Conservation (phyloP, 2,329 filamentous ascomycete species). For the Thelonectria rubi region DNA sequence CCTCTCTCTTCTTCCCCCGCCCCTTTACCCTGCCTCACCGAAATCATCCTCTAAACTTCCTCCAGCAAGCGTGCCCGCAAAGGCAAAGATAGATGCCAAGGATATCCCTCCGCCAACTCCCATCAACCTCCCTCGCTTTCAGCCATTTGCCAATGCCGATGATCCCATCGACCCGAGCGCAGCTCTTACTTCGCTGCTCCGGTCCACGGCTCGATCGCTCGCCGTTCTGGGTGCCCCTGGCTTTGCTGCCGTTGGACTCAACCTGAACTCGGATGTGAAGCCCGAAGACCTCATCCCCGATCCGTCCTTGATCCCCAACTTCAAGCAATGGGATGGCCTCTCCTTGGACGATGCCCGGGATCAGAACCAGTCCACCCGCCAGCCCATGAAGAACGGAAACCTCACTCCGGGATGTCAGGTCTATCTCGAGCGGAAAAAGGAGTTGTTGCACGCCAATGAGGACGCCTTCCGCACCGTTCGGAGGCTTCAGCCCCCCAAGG, state of each 20-base stretch:
- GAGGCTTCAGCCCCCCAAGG: conserved; percentile 63
- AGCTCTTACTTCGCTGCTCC: conserved; percentile 61
- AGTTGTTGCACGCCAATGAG: conserved; percentile 65
- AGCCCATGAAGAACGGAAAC: conserved; percentile 61
- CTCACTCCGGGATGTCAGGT: conserved; percentile 65
- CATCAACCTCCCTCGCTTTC: conserved; percentile 59
- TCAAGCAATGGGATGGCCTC: conserved; percentile 60
- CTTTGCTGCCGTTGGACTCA: conserved; percentile 66
- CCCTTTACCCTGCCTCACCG: conserved; percentile 24
- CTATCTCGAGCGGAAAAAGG: conserved; percentile 66
- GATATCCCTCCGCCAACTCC: conserved; percentile 67
- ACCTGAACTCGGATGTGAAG: conserved; percentile 61
- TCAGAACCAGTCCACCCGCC: conserved; percentile 58
- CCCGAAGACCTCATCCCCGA: conserved; percentile 63
- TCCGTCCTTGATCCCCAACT: conserved; percentile 61
- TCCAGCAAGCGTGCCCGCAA: conserved; percentile 43
- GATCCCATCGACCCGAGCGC: conserved; percentile 41
- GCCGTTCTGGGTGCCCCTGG: conserved; percentile 52
- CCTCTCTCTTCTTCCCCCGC: conserved; percentile 22
- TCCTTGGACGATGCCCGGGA: conserved; percentile 59
- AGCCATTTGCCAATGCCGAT: conserved; percentile 49
- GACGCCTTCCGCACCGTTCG: conserved; percentile 69
- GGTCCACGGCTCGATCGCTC: conserved; percentile 61
- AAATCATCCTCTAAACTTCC: conserved; percentile 32
- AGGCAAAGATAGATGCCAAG: conserved; percentile 53